Evolutionary conservation across 176 grass and related monocot genomes (phyloP).

Genomic region (Saccharum spontaneum): DNA sequence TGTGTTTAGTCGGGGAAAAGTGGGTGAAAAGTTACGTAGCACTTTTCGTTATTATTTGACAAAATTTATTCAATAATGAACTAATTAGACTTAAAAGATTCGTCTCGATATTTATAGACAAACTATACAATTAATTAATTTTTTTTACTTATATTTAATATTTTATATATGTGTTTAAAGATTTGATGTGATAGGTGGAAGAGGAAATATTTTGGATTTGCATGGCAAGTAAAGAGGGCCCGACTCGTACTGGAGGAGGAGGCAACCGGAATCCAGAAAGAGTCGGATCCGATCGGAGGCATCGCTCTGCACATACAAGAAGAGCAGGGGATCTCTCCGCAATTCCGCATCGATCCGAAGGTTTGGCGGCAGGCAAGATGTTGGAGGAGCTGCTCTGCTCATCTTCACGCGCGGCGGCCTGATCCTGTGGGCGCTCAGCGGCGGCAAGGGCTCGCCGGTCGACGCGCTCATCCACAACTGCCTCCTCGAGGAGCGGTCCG

Average conservation of each 20-base stretch:
- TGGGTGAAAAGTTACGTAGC: no score
- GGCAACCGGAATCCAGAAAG: background rate
- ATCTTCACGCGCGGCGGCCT: slow-evolving; percentile 86
- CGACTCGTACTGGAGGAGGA: background rate
- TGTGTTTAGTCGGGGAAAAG: no score
- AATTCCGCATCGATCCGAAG: background rate
- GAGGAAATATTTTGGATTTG: no score
- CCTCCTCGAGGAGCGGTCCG: slow-evolving; percentile 66
- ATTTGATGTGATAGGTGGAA: no score
- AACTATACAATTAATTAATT: no score
- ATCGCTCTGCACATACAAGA: background rate
- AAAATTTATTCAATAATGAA: no score
- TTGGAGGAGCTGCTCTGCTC: slow-evolving; percentile 82
- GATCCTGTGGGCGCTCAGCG: slow-evolving; percentile 68
- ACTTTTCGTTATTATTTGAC: no score
- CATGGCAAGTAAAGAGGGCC: no score
- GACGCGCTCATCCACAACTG: slow-evolving; percentile 76
- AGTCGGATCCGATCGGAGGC: background rate
- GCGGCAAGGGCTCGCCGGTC: slow-evolving; percentile 54
- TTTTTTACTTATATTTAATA: no score
- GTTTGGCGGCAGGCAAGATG: slow-evolving; percentile 37
- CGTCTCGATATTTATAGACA: no score
- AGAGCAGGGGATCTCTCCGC: background rate
- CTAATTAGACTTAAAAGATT: no score
- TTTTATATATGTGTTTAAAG: no score